Evolutionary conservation across 352 stramenopile genomes (phyloP).

Genomic region (Hyaloperonospora arabidopsidis): DNA sequence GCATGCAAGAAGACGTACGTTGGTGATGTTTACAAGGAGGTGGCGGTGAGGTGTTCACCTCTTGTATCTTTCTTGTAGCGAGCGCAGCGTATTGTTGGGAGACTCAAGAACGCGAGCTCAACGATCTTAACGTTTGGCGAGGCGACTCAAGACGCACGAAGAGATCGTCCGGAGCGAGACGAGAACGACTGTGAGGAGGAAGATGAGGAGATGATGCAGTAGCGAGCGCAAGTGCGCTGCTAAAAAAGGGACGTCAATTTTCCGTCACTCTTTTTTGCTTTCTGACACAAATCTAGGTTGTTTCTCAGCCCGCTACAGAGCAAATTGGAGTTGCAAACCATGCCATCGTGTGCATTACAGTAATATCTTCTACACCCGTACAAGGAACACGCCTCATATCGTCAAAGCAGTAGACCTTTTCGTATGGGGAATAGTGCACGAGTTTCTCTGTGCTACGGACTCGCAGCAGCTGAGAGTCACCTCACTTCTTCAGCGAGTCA

Average conservation of each 20-base stretch:
- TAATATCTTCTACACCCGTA: slow-evolving; percentile 6
- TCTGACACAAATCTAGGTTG: slow-evolving; percentile 17
- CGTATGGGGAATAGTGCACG: slow-evolving; percentile 9
- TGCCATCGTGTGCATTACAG: slow-evolving; percentile 5
- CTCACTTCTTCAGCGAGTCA: slow-evolving; percentile 72
- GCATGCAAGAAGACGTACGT: slow-evolving; percentile 44
- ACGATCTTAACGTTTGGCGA: slow-evolving; percentile 51
- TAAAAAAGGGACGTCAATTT: slow-evolving; percentile 26
- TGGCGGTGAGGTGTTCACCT: not conserved
- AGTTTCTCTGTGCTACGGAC: slow-evolving; percentile 7
- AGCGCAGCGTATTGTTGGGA: slow-evolving; percentile 29
- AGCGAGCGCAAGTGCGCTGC: slow-evolving; percentile 6
- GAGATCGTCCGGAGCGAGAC: slow-evolving; percentile 11
- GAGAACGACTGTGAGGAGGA: slow-evolving; percentile 9
- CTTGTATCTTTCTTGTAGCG: slow-evolving; percentile 19
- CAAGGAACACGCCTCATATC: slow-evolving; percentile 10
- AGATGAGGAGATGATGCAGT: slow-evolving; percentile 17
- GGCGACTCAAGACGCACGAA: slow-evolving; percentile 13
- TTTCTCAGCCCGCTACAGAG: slow-evolving; percentile 17
- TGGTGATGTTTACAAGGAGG: not conserved
- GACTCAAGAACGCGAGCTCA: slow-evolving; percentile 45
- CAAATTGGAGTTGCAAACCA: slow-evolving; percentile 13
- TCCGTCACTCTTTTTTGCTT: slow-evolving; percentile 22
- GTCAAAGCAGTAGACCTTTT: slow-evolving; percentile 13
- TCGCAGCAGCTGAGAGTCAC: slow-evolving; percentile 3